Evolutionary conservation across 768 basidiomycete genomes (phyloP), one percentile per base, ranked within the genome.

Genomic region (Kwoniella europaea): DNA sequence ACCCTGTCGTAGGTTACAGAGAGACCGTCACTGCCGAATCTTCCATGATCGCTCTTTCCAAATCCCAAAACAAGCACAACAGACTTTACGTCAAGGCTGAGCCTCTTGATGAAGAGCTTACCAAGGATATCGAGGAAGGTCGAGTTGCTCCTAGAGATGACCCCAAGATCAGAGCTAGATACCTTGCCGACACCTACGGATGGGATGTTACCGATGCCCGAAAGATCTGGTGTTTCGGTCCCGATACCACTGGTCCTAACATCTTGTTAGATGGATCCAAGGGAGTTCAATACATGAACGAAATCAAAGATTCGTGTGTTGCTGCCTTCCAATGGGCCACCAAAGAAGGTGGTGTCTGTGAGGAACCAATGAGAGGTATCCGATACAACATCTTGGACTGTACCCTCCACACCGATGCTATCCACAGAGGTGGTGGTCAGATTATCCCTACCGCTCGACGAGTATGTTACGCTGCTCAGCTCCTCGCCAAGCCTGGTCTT

Each of bases 51-150:
- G 97, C 97, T 35, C 88, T 99, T 50, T 98, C 97, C 69, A 99
- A 99, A 86, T 98, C 97, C 22, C 97, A 98, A 86, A 98, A 99
- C 89, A 99, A 98, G 88, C 97, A 99, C 90, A 99, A 99, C 85
- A 92, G 97, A 86, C 88, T 99, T 69, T 99, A 91, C 85, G 89
- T 90, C 76, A 94, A 94, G 88, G 97, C 97, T 46, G 74, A 90
- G 86, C 97, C 97, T 46, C 83, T 99, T 68, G 94, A 92, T 27
- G 97, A 99, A 82, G 95, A 98, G 84, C 89, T 98, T 71, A 90
- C 94, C 74, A 88, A 89, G 78, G 97, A 93, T 71, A 98, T 99
- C 79, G 97, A 98, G 84, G 78, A 76, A 67, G 97, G 97, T 78
- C 89, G 88, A 81, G 84, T 99, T 84, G 91, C 77, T 85, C 83